Evolutionary conservation across 805 yeast genomes (phyloP), one percentile per base, ranked within the genome.

Genomic region (Barnettozyma siamensis): DNA sequence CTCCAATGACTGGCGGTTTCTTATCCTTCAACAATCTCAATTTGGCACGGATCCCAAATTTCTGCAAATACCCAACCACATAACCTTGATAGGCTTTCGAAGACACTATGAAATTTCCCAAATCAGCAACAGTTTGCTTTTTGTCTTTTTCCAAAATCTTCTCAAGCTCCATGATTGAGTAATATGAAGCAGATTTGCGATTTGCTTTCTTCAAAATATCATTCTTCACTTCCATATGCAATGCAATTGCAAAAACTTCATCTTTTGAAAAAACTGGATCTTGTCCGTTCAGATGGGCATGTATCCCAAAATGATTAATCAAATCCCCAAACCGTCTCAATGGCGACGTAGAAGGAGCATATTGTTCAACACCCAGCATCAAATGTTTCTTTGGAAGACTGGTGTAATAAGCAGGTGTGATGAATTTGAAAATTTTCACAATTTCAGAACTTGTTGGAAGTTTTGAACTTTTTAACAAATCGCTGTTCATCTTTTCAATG

Each of bases 291-390:
- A 80, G 42, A 40, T 54, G 59, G 1, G 76, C 57, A 41, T 78
- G 81, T 2, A 86, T 47, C 52, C 84, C 91, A 76, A 89, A 75
- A 54, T 89, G 97, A 53, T 82, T 81, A 8, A 88, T 59, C 45
- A 88, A 61, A 58, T 91, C 98, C 7, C 83, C 80, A 49, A 75
- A 83, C 48, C 98, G 68, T 58, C 98, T 70, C 48, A 93, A 66
- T 2, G 99, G 98, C 0, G 97, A 88, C 0, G 98, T 89, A 8
- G 85, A 81, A 16, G 87, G 83, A 5, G 83, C 69, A 54, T 89
- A 88, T 6, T 64, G 57, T 0, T 62, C 58, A 8, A 85, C 61
- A 4, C 89, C 94, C 21, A 88, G 61, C 48, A 83, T 75, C 18
- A 69, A 65, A 61, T 88, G 96, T 1, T 52, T 55, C 0, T 51